phyloP scores from a whole-genome alignment of 352 stramenopile species.

The Blastocystis sp. region DNA sequence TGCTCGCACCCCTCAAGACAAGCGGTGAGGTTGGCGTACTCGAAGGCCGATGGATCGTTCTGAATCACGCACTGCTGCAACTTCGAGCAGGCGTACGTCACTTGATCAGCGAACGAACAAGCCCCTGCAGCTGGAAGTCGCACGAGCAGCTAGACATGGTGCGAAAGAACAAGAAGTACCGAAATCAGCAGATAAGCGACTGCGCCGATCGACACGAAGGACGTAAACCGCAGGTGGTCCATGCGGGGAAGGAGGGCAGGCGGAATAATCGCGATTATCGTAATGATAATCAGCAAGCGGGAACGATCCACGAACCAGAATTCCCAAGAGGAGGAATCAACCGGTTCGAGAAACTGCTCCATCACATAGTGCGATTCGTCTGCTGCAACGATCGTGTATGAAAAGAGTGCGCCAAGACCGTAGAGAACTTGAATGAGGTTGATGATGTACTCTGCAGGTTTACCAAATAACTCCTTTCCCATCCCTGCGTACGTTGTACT shows the following conservation, averaged over 20 bases:
- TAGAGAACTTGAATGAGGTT: constrained; percentile 55
- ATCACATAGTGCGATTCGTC: constrained; percentile 32
- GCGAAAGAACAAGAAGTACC: neutral
- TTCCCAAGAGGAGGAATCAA: neutral
- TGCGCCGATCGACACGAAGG: neutral
- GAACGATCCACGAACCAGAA: constrained; percentile 16
- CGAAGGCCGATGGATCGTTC: neutral
- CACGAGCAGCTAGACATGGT: neutral
- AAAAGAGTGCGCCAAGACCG: constrained; percentile 14
- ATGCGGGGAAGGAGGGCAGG: neutral
- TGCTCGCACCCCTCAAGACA: constrained; percentile 28
- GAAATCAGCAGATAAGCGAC: constrained; percentile 19
- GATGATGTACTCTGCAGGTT: constrained; percentile 11
- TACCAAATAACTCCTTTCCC: constrained; percentile 42
- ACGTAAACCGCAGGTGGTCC: constrained; percentile 5
- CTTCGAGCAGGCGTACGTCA: neutral
- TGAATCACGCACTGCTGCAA: constrained; percentile 40
- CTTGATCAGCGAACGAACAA: constrained; percentile 10
- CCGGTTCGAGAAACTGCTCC: neutral
- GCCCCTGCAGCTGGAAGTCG: neutral
- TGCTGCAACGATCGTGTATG: constrained; percentile 23
- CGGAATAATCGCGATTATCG: constrained; percentile 20
- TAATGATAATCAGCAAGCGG: neutral
- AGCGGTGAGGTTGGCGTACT: neutral
- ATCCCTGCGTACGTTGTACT: constrained; percentile 38